Percentiles rank a stretch among this genome's conserved stretches.
phyloP scores from a whole-genome alignment of 1,139 yeast genomes.

The Nakaseomyces bracarensis region DNA sequence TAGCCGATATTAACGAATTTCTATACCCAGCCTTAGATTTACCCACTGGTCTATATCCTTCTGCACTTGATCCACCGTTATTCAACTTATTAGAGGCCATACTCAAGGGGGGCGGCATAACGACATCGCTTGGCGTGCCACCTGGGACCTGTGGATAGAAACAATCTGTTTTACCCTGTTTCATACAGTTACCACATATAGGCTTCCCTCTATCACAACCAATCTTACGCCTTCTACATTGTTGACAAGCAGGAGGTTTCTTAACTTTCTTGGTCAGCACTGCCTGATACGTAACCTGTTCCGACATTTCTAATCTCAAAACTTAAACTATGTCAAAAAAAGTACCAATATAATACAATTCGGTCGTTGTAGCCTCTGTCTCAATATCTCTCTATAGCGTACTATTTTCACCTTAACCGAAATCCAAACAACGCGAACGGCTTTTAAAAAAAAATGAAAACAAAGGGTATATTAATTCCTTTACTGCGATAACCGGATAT shows the following conservation, averaged over 20 bases:
- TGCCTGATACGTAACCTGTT: constrained; percentile 1
- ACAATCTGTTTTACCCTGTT: constrained; percentile 29
- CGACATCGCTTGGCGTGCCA: constrained; percentile 9
- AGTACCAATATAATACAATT: no score
- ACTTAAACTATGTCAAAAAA: no score
- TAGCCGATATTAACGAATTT: constrained; percentile 1
- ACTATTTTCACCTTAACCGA: no score
- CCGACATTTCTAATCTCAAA: not conserved
- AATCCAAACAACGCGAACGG: no score
- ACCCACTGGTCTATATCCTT: not conserved
- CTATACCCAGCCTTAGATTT: not conserved
- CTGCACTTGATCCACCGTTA: not conserved
- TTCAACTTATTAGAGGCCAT: not conserved
- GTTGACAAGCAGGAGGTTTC: constrained; percentile 37
- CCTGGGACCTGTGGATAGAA: constrained; percentile 30
- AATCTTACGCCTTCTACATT: constrained; percentile 42
- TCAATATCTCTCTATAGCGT: no score
- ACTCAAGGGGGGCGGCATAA: no score
- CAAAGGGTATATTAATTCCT: no score
- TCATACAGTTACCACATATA: constrained; percentile 43
- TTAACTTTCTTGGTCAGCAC: constrained; percentile 16
- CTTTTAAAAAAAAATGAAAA: no score
- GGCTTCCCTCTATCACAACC: constrained; percentile 56
- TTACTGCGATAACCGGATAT: no score
- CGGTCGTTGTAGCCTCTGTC: no score